phyloP scores from a whole-genome alignment of 345 rosid species.

The Lumnitzera racemosa region DNA sequence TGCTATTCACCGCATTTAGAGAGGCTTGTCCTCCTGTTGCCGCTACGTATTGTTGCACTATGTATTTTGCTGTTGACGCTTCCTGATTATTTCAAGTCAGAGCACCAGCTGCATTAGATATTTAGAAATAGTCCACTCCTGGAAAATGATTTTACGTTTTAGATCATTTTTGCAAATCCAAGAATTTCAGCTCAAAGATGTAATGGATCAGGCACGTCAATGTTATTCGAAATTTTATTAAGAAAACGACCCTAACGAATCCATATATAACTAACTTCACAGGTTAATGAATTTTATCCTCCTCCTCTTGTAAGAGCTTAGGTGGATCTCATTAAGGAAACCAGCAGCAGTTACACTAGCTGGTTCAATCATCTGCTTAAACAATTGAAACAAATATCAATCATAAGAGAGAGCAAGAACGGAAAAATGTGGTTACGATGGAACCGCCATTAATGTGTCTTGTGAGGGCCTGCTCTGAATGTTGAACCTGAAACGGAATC shows the following conservation, averaged over 20 bases:
- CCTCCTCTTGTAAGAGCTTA: no score
- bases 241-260: no score
- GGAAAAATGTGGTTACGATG: slow-evolving; percentile 37
- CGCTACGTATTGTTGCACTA: slow-evolving; percentile 77
- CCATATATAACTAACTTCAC: no score
- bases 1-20: slow-evolving; percentile 48
- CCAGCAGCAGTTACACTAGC: no score
- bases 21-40: slow-evolving; percentile 71
- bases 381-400: neutral
- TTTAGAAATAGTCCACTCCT: neutral
- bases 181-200: no score
- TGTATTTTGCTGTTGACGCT: slow-evolving; percentile 79
- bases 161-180: neutral
- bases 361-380: neutral
- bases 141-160: neutral
- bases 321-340: no score
- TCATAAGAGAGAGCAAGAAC: neutral
- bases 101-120: slow-evolving; percentile 1
- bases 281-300: no score
- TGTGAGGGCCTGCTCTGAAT: slow-evolving; percentile 30
- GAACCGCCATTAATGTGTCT: slow-evolving; percentile 44
- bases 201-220: no score
- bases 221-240: no score
- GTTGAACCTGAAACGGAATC: slow-evolving; percentile 61
- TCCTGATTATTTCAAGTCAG: slow-evolving; percentile 31